Base-by-base conservation (phyloP, 176 grass and related monocot genomes). In the Oryza australiensis region DNA sequence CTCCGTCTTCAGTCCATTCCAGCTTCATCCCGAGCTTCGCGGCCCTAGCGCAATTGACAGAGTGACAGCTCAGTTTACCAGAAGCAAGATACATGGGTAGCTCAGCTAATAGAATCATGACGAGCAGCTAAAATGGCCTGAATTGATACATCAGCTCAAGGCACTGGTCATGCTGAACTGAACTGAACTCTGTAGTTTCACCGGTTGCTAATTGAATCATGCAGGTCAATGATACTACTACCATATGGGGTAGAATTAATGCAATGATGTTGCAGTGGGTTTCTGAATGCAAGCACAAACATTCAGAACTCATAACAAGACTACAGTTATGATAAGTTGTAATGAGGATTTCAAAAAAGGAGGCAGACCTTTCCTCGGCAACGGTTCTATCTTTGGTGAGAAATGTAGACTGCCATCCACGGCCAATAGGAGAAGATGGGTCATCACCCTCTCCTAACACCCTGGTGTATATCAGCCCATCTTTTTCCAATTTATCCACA, bases 381-480 rank as follows among this genome's bases (percentile, higher is more conserved):
- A 91, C 5, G 5, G 72, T 8, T 84, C 88, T 95, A 86, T 99
- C 93, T 71, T 94, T 90, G 5, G 91, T 94, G 9, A 99, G 81
- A 83, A 99, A 99, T 46, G 96, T 99, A 0, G 96, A 99, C 9
- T 94, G 93, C 96, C 96, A 99, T 51, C 96, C 96, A 29, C 96
- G 96, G 16, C 96, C 96, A 0, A 99, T 99, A 2, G 96, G 93
- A 48, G 93, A 99, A 32, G 96, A 99, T n/a, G 89, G 93, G 15
- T 95, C 93, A 20, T 99, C 93, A 29, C 93, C 91, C 77, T 95
- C 93, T 30, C 93, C 96, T 59, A 95, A 83, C 27, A 99, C 62
- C 74, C 90, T 91, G 1, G 87, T 93, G 33, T 99, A 99, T 62
- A 99, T 75, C 35, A 99, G 66, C 1, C 87, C 96, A 7, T 91